phyloP scores from a whole-genome alignment of 495 filamentous ascomycete genomes.

The Xylona heveae region DNA sequence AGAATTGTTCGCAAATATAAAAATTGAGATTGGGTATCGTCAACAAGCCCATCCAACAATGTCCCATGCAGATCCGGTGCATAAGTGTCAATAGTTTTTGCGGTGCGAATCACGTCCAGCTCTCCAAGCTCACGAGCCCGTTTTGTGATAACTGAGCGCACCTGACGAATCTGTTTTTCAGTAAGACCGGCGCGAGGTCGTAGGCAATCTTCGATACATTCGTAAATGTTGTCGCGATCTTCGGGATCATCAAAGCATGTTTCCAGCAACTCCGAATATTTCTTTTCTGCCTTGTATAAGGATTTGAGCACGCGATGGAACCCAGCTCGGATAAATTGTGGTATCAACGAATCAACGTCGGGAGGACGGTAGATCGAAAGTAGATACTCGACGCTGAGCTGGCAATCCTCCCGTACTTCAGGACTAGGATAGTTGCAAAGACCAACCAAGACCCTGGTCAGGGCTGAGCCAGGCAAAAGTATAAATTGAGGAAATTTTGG shows the following conservation, averaged over 20 bases:
- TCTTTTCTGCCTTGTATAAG: constrained; percentile 59
- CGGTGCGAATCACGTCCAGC: constrained; percentile 46
- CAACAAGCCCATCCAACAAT: constrained; percentile 40
- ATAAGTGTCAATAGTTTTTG: constrained; percentile 42
- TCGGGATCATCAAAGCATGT: constrained; percentile 74
- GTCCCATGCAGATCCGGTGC: constrained; percentile 51
- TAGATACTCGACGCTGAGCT: constrained; percentile 87
- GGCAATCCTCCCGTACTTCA: constrained; percentile 80
- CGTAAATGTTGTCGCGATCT: constrained; percentile 50
- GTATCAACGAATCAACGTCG: constrained; percentile 51
- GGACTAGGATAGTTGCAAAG: constrained; percentile 65
- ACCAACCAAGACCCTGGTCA: constrained; percentile 60
- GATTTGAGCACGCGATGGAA: constrained; percentile 92
- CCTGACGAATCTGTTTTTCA: constrained; percentile 53
- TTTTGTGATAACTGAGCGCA: constrained; percentile 46
- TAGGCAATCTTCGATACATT: constrained; percentile 61
- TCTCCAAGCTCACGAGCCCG: constrained; percentile 46
- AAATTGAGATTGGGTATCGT: constrained; percentile 45
- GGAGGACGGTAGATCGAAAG: constrained; percentile 84
- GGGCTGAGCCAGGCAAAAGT: constrained; percentile 62
- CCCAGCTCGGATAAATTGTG: constrained; percentile 53
- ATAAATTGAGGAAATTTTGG: constrained; percentile 95
- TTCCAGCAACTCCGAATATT: constrained; percentile 57
- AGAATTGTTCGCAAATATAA: constrained; percentile 59
- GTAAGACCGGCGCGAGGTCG: constrained; percentile 45